A percentile compares a stretch with the other conserved stretches of the same genome.
Conservation (phyloP, 1,139 yeast genomes). For the Debaryomyces udenii region DNA sequence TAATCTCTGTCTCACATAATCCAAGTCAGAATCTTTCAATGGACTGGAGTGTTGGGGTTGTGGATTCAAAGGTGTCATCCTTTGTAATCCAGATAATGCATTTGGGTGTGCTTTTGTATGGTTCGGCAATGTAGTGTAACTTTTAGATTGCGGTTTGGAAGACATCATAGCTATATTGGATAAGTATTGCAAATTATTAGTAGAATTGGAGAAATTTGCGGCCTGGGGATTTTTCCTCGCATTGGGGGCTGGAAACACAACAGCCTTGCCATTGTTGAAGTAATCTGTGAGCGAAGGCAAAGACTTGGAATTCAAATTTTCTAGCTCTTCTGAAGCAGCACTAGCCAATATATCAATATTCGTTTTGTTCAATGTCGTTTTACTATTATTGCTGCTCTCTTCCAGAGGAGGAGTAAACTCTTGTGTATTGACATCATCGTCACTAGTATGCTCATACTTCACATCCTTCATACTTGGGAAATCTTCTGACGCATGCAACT, state of each 20-base stretch:
- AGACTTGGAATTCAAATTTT: constrained; percentile 54
- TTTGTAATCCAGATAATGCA: constrained; percentile 51
- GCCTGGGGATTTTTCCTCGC: constrained; percentile 1
- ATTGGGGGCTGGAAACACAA: constrained; percentile 11
- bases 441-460: constrained; percentile 6
- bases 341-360: constrained; percentile 79
- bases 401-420: constrained; percentile 9
- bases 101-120: constrained; percentile 17
- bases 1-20: constrained; percentile 52
- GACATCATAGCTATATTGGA: constrained; percentile 28
- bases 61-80: constrained; percentile 55
- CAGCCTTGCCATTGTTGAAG: constrained; percentile 31
- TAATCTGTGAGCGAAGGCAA: constrained; percentile 68
- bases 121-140: constrained; percentile 17
- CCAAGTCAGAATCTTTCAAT: constrained; percentile 47
- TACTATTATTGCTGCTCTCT: neutral
- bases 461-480: constrained; percentile 1
- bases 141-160: constrained; percentile 12
- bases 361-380: constrained; percentile 32
- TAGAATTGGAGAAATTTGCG: constrained; percentile 7
- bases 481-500: constrained; percentile 1
- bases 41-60: constrained; percentile 26
- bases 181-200: constrained; percentile 30
- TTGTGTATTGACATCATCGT: constrained; percentile 4
- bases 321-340: constrained; percentile 81